phyloP scores from a whole-genome alignment of 306 rosid genomes.

The Quillaja saponaria region DNA sequence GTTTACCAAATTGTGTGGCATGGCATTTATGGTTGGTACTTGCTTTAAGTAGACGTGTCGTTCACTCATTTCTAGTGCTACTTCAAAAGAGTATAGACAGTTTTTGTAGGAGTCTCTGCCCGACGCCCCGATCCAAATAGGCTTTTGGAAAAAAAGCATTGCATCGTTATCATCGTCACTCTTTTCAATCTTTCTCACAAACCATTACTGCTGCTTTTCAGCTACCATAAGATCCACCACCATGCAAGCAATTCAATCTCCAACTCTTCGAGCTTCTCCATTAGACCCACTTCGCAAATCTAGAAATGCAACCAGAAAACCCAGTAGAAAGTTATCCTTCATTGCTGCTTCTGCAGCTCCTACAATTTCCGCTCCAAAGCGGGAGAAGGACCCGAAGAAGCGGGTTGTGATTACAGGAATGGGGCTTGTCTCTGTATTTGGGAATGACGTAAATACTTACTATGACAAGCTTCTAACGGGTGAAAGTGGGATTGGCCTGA shows the following conservation, averaged over 20 bases:
- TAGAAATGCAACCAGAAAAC: slow-evolving; percentile 23
- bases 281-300: slow-evolving; percentile 51
- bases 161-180: too few relatives aligned
- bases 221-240: too few relatives aligned
- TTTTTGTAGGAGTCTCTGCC: too few relatives aligned
- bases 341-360: slow-evolving; percentile 50
- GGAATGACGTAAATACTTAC: slow-evolving; percentile 69
- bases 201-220: too few relatives aligned
- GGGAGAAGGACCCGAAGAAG: slow-evolving; percentile 91
- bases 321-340: slow-evolving; percentile 40
- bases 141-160: too few relatives aligned
- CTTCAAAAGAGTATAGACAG: too few relatives aligned
- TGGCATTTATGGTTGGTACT: too few relatives aligned
- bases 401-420: slow-evolving; percentile 89
- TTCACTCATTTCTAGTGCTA: too few relatives aligned
- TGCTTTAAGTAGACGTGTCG: too few relatives aligned
- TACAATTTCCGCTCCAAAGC: slow-evolving; percentile 59
- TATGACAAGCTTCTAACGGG: slow-evolving; percentile 87
- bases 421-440: slow-evolving; percentile 90
- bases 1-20: too few relatives aligned
- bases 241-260: slow-evolving; percentile 64
- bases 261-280: slow-evolving; percentile 57
- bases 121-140: too few relatives aligned
- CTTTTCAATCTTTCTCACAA: too few relatives aligned
- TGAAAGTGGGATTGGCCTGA: slow-evolving; percentile 74